Conservation (phyloP, 2,329 filamentous ascomycete species). For the Coniochaeta prunicola region DNA sequence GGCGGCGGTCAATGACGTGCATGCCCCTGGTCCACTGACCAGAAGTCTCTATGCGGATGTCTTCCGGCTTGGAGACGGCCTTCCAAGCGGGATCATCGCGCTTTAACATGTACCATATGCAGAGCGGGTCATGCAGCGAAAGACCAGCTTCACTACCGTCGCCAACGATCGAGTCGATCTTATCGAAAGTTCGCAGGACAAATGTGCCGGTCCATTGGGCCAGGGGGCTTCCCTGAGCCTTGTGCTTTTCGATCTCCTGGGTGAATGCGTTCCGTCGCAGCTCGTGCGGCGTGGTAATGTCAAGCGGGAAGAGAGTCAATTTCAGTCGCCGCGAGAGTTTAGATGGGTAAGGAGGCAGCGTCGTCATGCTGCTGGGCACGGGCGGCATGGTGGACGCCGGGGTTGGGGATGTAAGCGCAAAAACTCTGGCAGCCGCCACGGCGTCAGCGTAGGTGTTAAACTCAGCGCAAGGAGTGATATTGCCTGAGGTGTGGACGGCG, state of each 20-base stretch:
- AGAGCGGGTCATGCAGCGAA: conserved; percentile 70
- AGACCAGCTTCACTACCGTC: conserved; percentile 52
- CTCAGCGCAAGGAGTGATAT: conserved; percentile 78
- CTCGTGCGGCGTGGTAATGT: conserved; percentile 67
- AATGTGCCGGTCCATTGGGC: conserved; percentile 69
- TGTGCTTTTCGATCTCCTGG: conserved; percentile 43
- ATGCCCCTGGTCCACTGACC: conserved; percentile 95
- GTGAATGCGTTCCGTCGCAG: conserved; percentile 55
- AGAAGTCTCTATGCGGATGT: conserved; percentile 80
- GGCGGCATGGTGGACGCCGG: conserved; percentile 78
- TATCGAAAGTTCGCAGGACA: conserved; percentile 61
- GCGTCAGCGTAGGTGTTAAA: conserved; percentile 95
- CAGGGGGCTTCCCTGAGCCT: conserved; percentile 61
- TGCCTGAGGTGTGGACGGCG: conserved; percentile 70
- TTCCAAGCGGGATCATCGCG: conserved; percentile 51
- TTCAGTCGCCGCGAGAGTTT: conserved; percentile 57
- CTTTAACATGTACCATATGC: conserved; percentile 71
- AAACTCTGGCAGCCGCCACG: conserved; percentile 68
- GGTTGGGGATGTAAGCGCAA: conserved; percentile 65
- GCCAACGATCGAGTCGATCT: conserved; percentile 56
- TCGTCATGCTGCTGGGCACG: conserved; percentile 40
- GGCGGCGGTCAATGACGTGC: conserved; percentile 74
- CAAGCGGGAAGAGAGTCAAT: conserved; percentile 66
- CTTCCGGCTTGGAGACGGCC: conserved; percentile 54
- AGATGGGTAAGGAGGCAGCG: conserved; percentile 55